Evolutionary conservation across 2,329 filamentous ascomycete species (phyloP), one percentile per base, ranked within the genome.

Genomic region (Meredithiella fracta): DNA sequence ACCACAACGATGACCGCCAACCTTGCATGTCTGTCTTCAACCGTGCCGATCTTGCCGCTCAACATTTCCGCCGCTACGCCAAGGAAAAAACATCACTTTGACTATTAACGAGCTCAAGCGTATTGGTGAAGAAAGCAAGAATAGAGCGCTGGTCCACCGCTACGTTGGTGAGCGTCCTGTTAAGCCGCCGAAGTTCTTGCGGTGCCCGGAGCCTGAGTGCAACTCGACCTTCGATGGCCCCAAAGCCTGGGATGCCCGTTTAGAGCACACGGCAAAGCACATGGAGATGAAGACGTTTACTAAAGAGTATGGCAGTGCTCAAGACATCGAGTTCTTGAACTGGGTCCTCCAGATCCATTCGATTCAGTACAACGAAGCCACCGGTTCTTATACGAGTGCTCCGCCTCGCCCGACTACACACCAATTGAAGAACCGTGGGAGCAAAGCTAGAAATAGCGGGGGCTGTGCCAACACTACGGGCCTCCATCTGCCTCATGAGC

Each of bases 41-140:
- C 68, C 84, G 90, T 63, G 94, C 94, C 66, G 90, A 96, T 64
- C 78, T 96, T 8, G 95, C 90, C 70, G 87, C 84, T 0, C 88
- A 94, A 64, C 91, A 96, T 64, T 75, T 91, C 1, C 78, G 86
- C 4, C 83, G 91, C 50, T 94, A 94, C 86, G 90, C 51, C 15
- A 42, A 3, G 2, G 34, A 15, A 29, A 3, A 26, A 17, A 96
- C 65, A 73, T 77, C 44, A 0, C 76, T 78, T 0, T 15, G 6
- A 22, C 1, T 49, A n/a, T 25, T 7, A 66, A 73, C 55, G 60
- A 67, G 1, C 62, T 70, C 49, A 69, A 68, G 58, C 69, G 67
- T 54, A 65, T 67, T 56, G 62, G 66, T 25, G 68, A 68, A 58
- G 64, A 64, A 58, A 73, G 67, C 62, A 67, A 63, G n/a, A n/a